Percentiles rank a stretch among this genome's conserved stretches.
phyloP scores from a whole-genome alignment of 805 yeast species.

The Candida michaelii region DNA sequence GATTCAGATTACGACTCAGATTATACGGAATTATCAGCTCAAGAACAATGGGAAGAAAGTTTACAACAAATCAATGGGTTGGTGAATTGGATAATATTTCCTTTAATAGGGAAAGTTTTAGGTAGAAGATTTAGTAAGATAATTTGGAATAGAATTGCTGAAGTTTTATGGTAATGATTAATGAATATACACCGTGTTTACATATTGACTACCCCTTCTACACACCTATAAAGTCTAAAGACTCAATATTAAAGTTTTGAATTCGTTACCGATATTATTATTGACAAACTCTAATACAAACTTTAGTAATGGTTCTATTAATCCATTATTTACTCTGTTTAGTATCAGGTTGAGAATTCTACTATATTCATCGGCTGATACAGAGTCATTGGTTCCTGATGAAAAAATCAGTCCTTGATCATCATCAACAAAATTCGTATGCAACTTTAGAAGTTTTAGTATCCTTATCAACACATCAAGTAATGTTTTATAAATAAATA shows the following conservation, averaged over 20 bases:
- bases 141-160: constrained; percentile 35
- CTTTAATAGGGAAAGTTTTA: constrained; percentile 62
- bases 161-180: constrained; percentile 1
- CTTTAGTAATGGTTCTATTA: constrained; percentile 39
- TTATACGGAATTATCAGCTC: constrained; percentile 43
- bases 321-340: constrained; percentile 31
- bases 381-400: constrained; percentile 25
- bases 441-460: constrained; percentile 25
- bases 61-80: constrained; percentile 58
- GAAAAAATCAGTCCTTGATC: constrained; percentile 41
- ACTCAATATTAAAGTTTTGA: constrained; percentile 25
- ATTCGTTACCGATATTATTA: constrained; percentile 27
- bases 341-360: constrained; percentile 26
- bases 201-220: too few species aligned
- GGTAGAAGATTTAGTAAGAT: constrained; percentile 60
- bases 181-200: constrained; percentile 2
- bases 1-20: constrained; percentile 17
- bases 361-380: constrained; percentile 33
- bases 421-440: constrained; percentile 17
- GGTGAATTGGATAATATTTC: constrained; percentile 59
- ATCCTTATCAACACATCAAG: constrained; percentile 29
- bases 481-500: constrained; percentile 38
- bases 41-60: constrained; percentile 74
- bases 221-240: too few species aligned
- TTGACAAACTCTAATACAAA: constrained; percentile 33